Evolutionary conservation across 768 basidiomycete species (phyloP), one percentile per base, ranked within the genome.

Genomic region (Leccinum ochraceum): DNA sequence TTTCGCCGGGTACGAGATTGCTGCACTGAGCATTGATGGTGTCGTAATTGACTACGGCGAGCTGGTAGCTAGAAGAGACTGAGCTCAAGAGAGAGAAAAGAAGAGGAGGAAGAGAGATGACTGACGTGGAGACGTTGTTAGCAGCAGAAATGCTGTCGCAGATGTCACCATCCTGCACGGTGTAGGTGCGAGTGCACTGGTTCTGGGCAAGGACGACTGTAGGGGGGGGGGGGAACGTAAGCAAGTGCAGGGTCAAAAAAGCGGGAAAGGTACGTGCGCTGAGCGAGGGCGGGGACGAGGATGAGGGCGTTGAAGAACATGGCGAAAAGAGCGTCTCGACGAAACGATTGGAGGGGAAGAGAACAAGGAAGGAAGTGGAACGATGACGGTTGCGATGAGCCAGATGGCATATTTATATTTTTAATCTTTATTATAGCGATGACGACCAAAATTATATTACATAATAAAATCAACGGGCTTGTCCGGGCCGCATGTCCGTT

Each of bases 81-180:
- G 32, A 24, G 49, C 24, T 20, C 44, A 4, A 10, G 42, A 42
- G 17, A 34, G 9, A 44, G 16, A 10, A 10, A 20, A 16, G 6
- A 0, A 17, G 11, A 10, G 10, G 3, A 6, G 9, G 3, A 6
- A 7, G 5, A 3, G 6, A 30, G 3, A 22, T 32, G 7, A 79
- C 85, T 30, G 63, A 89, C 88, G 86, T 87, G 36, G 88, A 88
- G 64, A 80, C 85, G 46, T 81, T 78, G 57, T 87, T 65, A 6
- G 80, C 77, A n/a, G 81, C 80, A 62, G 87, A 90, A 74, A 92
- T 92, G 63, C 71, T 68, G 76, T 92, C 88, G 70, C 90, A 92
- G 57, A 78, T 81, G 69, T 92, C 90, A 54, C 86, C 86, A 3
- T 67, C 66, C 60, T 81, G 66, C 44, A 90, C 80, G 61, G 81